A percentile compares a stretch with the other conserved stretches of the same genome.
Conservation (phyloP, 2,329 filamentous ascomycete species). For the Fusarium dimerum region DNA sequence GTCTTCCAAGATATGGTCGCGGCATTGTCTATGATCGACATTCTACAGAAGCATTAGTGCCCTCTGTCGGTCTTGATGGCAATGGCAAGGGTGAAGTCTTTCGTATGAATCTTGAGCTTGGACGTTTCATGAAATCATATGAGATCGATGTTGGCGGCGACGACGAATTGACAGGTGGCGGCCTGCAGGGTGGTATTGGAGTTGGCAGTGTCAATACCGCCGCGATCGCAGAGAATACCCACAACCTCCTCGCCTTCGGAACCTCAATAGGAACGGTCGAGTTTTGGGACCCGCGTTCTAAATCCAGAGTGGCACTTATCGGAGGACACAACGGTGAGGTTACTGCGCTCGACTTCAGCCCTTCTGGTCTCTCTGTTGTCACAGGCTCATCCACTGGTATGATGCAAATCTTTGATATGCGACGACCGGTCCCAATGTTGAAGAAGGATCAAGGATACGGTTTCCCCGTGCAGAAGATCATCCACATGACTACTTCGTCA, state of each 20-base stretch:
- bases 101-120: slow-evolving; percentile 85
- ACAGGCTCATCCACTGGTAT: slow-evolving; percentile 87
- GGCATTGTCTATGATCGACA: slow-evolving; percentile 83
- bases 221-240: slow-evolving; percentile 82
- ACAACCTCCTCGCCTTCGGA: slow-evolving; percentile 90
- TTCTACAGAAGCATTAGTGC: slow-evolving; percentile 82
- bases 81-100: slow-evolving; percentile 92
- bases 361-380: slow-evolving; percentile 80
- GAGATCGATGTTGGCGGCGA: slow-evolving; percentile 88
- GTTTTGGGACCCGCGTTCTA: slow-evolving; percentile 90
- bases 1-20: slow-evolving; percentile 88
- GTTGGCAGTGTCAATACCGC: slow-evolving; percentile 86
- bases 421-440: slow-evolving; percentile 80
- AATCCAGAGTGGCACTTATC: slow-evolving; percentile 77
- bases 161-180: slow-evolving; percentile 69
- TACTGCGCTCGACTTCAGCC: slow-evolving; percentile 84
- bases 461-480: slow-evolving; percentile 84
- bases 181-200: slow-evolving; percentile 83
- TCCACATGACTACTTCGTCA: slow-evolving; percentile 68
- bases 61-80: slow-evolving; percentile 81
- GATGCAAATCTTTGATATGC: slow-evolving; percentile 87
- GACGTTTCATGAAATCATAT: slow-evolving; percentile 92
- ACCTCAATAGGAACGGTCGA: slow-evolving; percentile 95
- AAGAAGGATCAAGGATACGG: slow-evolving; percentile 97
- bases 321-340: slow-evolving; percentile 70